These are phyloP conservation scores for Podospora conica DNA, from an alignment of 495 filamentous ascomycete genomes.

Conservation along the genomic window DNA sequence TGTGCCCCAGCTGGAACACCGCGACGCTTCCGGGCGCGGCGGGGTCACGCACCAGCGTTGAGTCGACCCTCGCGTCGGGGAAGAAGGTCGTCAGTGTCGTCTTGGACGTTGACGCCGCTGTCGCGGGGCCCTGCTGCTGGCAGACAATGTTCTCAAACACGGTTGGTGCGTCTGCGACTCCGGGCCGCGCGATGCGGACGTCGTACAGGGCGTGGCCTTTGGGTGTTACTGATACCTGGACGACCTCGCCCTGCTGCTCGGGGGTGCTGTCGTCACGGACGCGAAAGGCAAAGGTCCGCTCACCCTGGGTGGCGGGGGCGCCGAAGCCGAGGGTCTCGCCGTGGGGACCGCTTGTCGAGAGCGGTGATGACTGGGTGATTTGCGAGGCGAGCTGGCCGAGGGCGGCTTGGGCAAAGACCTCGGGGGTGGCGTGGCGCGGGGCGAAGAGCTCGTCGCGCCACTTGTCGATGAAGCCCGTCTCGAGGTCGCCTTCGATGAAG, in stretches of 20 bases:
- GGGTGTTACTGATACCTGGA: constrained; percentile 59
- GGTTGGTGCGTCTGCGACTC: constrained; percentile 26
- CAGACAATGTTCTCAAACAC: constrained; percentile 41
- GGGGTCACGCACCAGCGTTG: constrained; percentile 65
- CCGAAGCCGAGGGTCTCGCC: constrained; percentile 52
- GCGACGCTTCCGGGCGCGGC: constrained; percentile 54
- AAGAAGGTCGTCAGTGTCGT: constrained; percentile 54
- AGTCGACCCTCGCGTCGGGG: constrained; percentile 71
- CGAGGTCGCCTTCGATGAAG: constrained; percentile 83
- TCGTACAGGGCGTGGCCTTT: constrained; percentile 56
- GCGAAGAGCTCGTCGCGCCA: constrained; percentile 68
- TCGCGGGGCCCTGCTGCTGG: no score
- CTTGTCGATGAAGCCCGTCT: constrained; percentile 94
- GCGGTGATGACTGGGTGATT: constrained; percentile 13
- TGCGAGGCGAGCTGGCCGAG: constrained; percentile 53
- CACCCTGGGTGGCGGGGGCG: constrained; percentile 25
- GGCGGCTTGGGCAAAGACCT: constrained; percentile 78
- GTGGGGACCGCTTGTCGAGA: constrained; percentile 31
- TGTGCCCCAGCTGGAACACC: constrained; percentile 75
- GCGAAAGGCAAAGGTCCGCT: constrained; percentile 52
- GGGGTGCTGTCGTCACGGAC: constrained; percentile 37
- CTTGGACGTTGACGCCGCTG: constrained; percentile 23
- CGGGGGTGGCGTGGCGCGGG: constrained; percentile 46
- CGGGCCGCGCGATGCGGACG: constrained; percentile 50
- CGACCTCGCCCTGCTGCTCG: constrained; percentile 41